Base-by-base conservation (phyloP, 2,329 filamentous ascomycete genomes). In the Tolypocladium ophioglossoides region DNA sequence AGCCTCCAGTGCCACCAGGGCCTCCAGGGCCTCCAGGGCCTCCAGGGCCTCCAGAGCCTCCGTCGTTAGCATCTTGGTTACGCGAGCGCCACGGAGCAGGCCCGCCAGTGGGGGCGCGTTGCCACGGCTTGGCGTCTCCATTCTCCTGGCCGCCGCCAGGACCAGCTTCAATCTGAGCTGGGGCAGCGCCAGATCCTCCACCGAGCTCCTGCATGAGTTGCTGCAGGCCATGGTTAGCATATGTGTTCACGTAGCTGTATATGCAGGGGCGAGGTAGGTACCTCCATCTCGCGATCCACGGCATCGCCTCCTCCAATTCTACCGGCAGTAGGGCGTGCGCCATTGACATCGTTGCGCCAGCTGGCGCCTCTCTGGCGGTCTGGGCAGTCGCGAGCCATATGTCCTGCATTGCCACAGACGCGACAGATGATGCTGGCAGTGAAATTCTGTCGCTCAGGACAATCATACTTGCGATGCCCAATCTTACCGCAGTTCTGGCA, bases 401-500 rank as follows among this genome's bases (percentile, higher is more conserved):
- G 94, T 22, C 94, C 94, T 60, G 94, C 91, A 69, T 97, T 96
- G 62, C 94, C 94, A 75, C 94, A 99, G 64, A 96, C 88, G 65
- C 92, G 91, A 74, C 94, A 99, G 68, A 99, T 97, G 70, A 99
- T 97, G 73, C 91, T 97, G 64, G 94, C 91, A n/a, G 94, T 99
- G 74, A 87, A 97, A 74, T 99, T 99, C 69, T 91, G 89, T 71
- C 94, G 89, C 74, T 99, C 90, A 16, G 94, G 94, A 64, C 94
- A 99, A 69, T 99, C 94, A 70, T 96, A 97, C 74, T 99, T 99
- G 73, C 94, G 87, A 72, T 99, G 94, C 57, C 94, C 94, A 61
- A 99, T 99, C 79, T 97, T 91, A 64, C 94, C 94, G 73, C 89
- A 99, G 78, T 99, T 99, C 76, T 99, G 94, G 74, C 94, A 99